Evolutionary conservation across 768 basidiomycete species (phyloP).

Genomic region (Suillus plorans): DNA sequence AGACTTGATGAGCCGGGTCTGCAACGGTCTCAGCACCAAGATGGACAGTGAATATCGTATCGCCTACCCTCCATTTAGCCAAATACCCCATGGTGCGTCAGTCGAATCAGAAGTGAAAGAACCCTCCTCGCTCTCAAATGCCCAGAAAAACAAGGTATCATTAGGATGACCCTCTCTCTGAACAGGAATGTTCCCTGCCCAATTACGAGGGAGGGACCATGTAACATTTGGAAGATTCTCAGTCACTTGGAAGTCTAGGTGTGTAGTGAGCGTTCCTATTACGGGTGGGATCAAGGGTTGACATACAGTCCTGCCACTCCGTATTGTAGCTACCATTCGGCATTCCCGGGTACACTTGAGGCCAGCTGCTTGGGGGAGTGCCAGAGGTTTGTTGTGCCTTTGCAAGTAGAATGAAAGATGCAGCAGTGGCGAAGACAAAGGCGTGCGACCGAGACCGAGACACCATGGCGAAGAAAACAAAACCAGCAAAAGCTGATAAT

Average conservation of each 20-base stretch:
- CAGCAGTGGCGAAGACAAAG: conserved; percentile 6
- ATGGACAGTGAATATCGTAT: neutral
- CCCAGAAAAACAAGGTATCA: conserved; percentile 66
- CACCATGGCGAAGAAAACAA: conserved; percentile 19
- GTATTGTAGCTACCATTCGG: conserved; percentile 49
- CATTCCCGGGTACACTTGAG: conserved; percentile 43
- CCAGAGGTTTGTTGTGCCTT: conserved; percentile 22
- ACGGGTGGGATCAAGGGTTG: neutral
- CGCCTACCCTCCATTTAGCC: conserved; percentile 70
- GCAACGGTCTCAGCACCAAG: conserved; percentile 4
- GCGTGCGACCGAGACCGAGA: conserved; percentile 16
- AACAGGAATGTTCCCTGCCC: conserved; percentile 65
- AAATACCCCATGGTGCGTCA: conserved; percentile 66
- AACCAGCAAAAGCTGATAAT: conserved; percentile 10
- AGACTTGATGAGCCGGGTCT: conserved; percentile 74
- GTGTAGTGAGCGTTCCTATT: neutral
- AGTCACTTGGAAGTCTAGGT: conserved; percentile 60
- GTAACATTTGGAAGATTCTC: conserved; percentile 59
- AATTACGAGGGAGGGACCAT: conserved; percentile 50
- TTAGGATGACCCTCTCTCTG: conserved; percentile 60
- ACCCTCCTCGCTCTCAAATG: conserved; percentile 54
- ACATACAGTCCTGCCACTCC: conserved; percentile 63
- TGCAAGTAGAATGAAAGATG: conserved; percentile 9
- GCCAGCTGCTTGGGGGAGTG: conserved; percentile 33
- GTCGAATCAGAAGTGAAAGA: conserved; percentile 49